Base-by-base conservation (phyloP, 2,329 filamentous ascomycete genomes). In the Penicillium glabrum region DNA sequence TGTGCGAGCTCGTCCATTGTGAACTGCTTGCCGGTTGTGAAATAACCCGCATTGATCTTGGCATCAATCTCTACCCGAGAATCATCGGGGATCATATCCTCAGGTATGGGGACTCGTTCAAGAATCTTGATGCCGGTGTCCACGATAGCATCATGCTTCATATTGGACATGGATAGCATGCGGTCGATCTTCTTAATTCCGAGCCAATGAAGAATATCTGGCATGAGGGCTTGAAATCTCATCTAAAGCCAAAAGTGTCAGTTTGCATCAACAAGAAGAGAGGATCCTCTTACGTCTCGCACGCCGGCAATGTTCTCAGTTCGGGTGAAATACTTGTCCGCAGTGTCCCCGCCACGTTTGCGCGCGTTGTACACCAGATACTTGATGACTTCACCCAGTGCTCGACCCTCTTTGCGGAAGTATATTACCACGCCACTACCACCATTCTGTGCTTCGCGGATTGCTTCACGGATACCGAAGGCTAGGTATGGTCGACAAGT, bases 51-150 rank as follows among this genome's bases (percentile, higher is more conserved):
- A 67, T 93, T 95, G 72, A 98, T 97, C 81, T 98, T 98, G 57
- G 95, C 95, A 75, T 98, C 95, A 70, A 98, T 99, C 76, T 99
- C 95, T n/a, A 98, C 95, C 64, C 93, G 83, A 51, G 92, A 96
- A 76, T 98, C 95, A 62, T 89, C 91, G 11, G 95, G 95, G 67
- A 98, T 97, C 84, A 95, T 87, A 31, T 95, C 89, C 8, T 96
- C 91, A 5, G 93, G 95, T 62, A 98, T 91, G 58, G 96, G 92
- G 46, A 98, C 87, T 58, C 93, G 85, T 78, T 97, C 92, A 67
- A 89, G 83, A 67, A 97, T 97, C 31, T 92, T 90, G 65, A 81
- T 81, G 1, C 79, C 79, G 41, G 78, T 77, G 16, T 79, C 73
- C 5, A 82, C 79, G 57, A 82, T 81, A 21, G 79, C 79, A 56